Conservation (phyloP, 1,284 basidiomycete genomes). For the Cystobasidium pallidum region DNA sequence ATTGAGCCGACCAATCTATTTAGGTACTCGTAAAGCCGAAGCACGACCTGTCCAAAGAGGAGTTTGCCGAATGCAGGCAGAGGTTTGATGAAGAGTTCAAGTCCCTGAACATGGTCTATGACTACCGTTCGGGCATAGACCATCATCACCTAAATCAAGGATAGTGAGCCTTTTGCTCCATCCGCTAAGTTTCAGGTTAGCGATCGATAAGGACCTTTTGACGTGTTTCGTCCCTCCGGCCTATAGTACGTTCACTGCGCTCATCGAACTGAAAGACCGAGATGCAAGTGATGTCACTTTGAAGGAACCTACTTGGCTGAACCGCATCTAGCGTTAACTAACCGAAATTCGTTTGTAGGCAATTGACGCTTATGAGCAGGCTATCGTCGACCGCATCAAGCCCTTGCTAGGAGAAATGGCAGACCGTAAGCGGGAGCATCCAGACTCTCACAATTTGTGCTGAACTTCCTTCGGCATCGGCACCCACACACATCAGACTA, state of each 20-base stretch:
- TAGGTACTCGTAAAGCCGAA: constrained; percentile 27
- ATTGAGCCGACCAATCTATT: too few species aligned
- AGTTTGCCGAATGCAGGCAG: constrained; percentile 19
- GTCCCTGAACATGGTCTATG: constrained; percentile 23
- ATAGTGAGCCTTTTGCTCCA: constrained; percentile 8
- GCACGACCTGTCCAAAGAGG: constrained; percentile 19
- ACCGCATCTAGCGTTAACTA: too few species aligned
- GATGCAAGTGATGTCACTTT: background rate
- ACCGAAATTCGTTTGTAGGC: too few species aligned
- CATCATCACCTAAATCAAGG: constrained; percentile 20
- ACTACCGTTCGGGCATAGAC: constrained; percentile 14
- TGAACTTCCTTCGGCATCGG: background rate
- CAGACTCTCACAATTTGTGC: background rate
- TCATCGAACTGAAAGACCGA: constrained; percentile 22
- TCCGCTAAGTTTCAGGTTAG: background rate
- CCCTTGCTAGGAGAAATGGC: constrained; percentile 29
- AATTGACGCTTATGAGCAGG: constrained; percentile 15
- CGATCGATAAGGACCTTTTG: background rate
- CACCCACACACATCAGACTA: background rate
- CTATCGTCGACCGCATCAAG: constrained; percentile 25
- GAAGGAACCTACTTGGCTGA: too few species aligned
- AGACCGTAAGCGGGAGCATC: constrained; percentile 29
- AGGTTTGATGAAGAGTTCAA: constrained; percentile 32
- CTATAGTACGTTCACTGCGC: constrained; percentile 21
- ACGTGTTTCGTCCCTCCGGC: background rate